Percentiles rank a stretch among this genome's conserved stretches.
These are phyloP conservation scores for Simmondsia chinensis DNA, from an alignment of 148 eudicot genomes.

Conservation along the genomic window DNA sequence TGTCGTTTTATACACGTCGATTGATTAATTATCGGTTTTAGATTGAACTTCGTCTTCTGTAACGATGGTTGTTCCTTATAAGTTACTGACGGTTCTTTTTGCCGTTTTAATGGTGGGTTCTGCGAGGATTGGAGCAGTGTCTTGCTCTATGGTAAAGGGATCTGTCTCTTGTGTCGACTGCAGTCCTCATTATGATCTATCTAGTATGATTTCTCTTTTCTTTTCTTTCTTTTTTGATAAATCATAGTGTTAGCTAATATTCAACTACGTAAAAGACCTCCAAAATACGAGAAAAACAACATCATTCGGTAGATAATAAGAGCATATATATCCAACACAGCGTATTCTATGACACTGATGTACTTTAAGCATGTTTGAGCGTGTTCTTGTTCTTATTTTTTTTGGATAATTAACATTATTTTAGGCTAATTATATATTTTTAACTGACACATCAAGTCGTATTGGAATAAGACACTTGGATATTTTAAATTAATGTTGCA, in stretches of 20 bases:
- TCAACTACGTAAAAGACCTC: too few species aligned
- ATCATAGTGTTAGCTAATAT: not conserved
- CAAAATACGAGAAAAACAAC: not conserved
- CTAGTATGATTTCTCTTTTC: constrained; percentile 31
- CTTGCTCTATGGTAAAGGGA: constrained; percentile 35
- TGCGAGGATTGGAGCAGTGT: constrained; percentile 17
- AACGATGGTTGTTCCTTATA: constrained; percentile 29
- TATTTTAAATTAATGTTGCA: too few species aligned
- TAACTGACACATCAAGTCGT: too few species aligned
- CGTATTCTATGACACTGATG: not conserved
- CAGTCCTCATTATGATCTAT: constrained; percentile 24
- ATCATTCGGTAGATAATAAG: not conserved
- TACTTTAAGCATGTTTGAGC: not conserved
- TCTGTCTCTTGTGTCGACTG: constrained; percentile 56
- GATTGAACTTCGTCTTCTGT: not conserved
- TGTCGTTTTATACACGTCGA: not conserved
- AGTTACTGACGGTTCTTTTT: constrained; percentile 15
- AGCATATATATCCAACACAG: not conserved
- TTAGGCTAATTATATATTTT: not conserved
- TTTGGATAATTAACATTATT: not conserved
- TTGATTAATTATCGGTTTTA: not conserved
- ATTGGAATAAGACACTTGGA: too few species aligned
- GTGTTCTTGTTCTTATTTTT: not conserved
- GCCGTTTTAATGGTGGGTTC: constrained; percentile 18
- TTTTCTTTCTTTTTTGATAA: too few species aligned